These are phyloP conservation scores for Solanum hybrid DNA, from an alignment of 305 asterid species.

Conservation along the genomic window DNA sequence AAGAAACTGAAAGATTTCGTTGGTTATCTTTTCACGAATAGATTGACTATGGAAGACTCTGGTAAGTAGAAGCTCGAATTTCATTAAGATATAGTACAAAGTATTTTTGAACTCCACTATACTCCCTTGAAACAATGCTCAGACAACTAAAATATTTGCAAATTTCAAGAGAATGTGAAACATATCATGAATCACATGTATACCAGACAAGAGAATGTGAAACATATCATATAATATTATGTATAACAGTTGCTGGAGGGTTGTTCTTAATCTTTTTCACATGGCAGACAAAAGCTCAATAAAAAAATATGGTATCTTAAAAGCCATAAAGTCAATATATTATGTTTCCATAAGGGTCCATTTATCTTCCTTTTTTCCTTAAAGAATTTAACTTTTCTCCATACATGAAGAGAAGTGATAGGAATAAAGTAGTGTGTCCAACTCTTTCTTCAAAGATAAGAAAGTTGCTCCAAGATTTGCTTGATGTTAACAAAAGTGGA, in stretches of 20 bases:
- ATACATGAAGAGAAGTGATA: background rate
- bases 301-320: background rate
- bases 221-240: background rate
- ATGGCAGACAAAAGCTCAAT: background rate
- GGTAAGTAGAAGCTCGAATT: background rate
- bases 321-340: background rate
- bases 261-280: background rate
- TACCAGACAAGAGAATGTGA: background rate
- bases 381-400: background rate
- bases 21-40: background rate
- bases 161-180: background rate
- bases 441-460: background rate
- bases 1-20: background rate
- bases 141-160: background rate
- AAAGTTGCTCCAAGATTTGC: background rate
- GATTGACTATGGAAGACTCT: background rate
- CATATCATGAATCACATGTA: background rate
- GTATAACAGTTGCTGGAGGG: background rate
- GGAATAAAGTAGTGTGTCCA: background rate
- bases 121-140: background rate
- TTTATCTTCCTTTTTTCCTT: background rate
- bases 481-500: background rate
- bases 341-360: background rate
- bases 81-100: background rate
- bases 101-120: background rate